Percentiles rank a stretch among this genome's conserved stretches.
Evolutionary conservation across 495 filamentous ascomycete species (phyloP).

Genomic region (Tuber calosporum): DNA sequence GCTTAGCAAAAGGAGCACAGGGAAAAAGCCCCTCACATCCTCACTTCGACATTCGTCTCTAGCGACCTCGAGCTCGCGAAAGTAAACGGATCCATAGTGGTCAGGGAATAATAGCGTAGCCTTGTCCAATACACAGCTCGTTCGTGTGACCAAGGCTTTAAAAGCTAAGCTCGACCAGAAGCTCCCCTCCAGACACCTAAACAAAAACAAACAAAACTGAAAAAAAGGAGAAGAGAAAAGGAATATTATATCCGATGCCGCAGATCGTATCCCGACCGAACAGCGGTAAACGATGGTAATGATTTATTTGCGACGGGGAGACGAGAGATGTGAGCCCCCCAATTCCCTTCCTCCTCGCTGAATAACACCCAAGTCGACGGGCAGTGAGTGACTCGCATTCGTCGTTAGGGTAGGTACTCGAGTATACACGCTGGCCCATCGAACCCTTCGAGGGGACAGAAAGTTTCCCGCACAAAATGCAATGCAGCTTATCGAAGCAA

Average conservation of each 20-base stretch:
- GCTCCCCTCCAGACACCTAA: neutral
- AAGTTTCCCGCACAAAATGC: neutral
- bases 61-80: conserved; percentile 81
- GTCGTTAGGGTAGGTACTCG: neutral
- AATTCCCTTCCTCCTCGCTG: neutral
- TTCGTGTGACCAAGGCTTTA: neutral
- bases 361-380: neutral
- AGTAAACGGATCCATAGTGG: conserved; percentile 80
- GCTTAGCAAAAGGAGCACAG: conserved; percentile 17
- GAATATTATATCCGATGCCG: neutral
- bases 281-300: neutral
- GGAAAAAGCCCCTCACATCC: conserved; percentile 55
- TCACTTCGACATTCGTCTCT: conserved; percentile 69
- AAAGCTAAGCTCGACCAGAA: neutral
- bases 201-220: conserved; percentile 1
- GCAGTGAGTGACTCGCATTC: neutral
- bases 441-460: neutral
- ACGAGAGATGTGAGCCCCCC: neutral
- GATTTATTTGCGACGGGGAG: neutral
- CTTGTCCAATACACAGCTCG: neutral
- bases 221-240: neutral
- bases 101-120: conserved; percentile 15
- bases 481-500: neutral
- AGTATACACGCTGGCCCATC: neutral
- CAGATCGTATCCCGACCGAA: neutral